Conservation (phyloP, 2,329 filamentous ascomycete genomes). For the Rhinocladiella mackenziei region DNA sequence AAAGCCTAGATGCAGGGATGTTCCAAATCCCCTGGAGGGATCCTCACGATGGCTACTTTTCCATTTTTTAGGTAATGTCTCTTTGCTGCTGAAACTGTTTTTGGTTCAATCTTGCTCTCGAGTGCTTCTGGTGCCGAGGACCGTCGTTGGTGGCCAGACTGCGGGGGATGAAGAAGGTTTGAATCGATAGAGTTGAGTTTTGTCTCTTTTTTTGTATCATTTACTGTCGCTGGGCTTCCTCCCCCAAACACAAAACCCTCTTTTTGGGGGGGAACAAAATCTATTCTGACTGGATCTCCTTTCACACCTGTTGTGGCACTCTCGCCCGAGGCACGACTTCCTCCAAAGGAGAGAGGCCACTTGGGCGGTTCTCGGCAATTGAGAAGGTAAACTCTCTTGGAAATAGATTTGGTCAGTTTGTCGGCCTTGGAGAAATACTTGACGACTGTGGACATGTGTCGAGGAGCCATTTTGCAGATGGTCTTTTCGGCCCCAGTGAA, state of each 20-base stretch:
- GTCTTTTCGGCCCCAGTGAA: constrained; percentile 11
- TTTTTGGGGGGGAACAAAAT: background rate
- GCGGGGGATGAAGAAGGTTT: constrained; percentile 9
- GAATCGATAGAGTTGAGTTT: constrained; percentile 2
- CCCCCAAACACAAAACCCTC: constrained; percentile 1
- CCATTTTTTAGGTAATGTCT: constrained; percentile 1
- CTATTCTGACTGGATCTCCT: constrained; percentile 4
- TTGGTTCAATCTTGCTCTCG: constrained; percentile 2
- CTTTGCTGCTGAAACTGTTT: constrained; percentile 2
- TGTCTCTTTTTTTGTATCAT: constrained; percentile 5
- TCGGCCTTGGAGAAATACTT: constrained; percentile 1
- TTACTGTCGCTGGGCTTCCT: constrained; percentile 1
- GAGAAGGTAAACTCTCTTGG: constrained; percentile 12
- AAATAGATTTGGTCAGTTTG: constrained; percentile 7
- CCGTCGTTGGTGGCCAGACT: constrained; percentile 11
- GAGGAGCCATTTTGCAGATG: constrained; percentile 11
- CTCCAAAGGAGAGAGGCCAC: background rate
- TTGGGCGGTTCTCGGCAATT: constrained; percentile 7
- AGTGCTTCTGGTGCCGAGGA: constrained; percentile 14
- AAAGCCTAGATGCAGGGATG: background rate
- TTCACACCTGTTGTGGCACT: background rate
- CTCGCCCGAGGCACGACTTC: background rate
- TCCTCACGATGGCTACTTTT: constrained; percentile 4
- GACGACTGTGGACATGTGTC: constrained; percentile 11
- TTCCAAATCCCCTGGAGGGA: constrained; percentile 6